phyloP scores from a whole-genome alignment of 1,139 yeast species.

The Suhomyces taliae region DNA sequence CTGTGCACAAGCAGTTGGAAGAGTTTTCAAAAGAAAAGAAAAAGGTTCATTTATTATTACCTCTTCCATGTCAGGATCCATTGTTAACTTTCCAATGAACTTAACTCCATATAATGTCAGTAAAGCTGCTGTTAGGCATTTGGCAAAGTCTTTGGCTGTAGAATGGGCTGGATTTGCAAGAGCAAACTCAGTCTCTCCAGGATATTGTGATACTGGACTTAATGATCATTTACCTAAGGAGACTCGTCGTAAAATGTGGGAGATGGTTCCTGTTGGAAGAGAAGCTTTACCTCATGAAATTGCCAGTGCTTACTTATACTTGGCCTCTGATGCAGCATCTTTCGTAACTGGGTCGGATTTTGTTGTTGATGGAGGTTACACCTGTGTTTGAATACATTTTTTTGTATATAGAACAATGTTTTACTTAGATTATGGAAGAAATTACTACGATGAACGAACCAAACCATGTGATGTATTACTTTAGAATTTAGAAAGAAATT shows the following conservation, averaged over 20 bases:
- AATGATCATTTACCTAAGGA: slow-evolving; percentile 12
- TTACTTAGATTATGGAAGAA: too few relatives aligned
- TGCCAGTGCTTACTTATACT: slow-evolving; percentile 20
- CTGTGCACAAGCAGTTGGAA: slow-evolving; percentile 9
- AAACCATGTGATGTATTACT: too few relatives aligned
- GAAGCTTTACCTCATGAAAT: slow-evolving; percentile 18
- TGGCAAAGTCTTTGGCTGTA: slow-evolving; percentile 8
- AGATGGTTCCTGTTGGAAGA: slow-evolving; percentile 19
- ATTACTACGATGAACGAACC: too few relatives aligned
- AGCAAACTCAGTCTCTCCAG: slow-evolving; percentile 9
- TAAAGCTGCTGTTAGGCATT: slow-evolving; percentile 7
- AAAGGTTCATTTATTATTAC: slow-evolving; percentile 7
- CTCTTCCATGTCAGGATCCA: slow-evolving; percentile 9
- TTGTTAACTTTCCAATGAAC: slow-evolving; percentile 8
- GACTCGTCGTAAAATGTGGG: slow-evolving; percentile 12
- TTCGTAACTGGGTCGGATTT: slow-evolving; percentile 20
- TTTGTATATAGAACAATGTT: too few relatives aligned
- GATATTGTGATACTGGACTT: slow-evolving; percentile 9
- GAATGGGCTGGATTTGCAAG: slow-evolving; percentile 11
- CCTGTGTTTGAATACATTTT: background rate
- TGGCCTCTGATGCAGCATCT: slow-evolving; percentile 20
- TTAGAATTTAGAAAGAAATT: too few relatives aligned
- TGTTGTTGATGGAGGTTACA: slow-evolving; percentile 19
- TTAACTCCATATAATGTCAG: slow-evolving; percentile 7
- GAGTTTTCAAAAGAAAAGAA: slow-evolving; percentile 4